These are phyloP conservation scores for Plasmodium fragile DNA, from an alignment of 169 alveolate genomes.

Conservation along the genomic window DNA sequence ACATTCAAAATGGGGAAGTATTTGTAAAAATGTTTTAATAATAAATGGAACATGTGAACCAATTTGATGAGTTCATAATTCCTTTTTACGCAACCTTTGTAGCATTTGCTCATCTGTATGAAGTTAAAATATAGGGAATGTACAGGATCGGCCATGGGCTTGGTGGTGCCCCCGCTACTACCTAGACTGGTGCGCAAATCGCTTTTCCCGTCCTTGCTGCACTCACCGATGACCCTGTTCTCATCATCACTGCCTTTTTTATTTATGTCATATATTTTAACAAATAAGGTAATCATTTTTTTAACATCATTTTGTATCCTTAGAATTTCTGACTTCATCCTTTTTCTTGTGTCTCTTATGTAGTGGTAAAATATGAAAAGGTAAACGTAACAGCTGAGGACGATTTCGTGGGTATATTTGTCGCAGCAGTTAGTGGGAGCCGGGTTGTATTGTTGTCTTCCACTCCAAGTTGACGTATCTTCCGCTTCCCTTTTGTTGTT, in stretches of 20 bases:
- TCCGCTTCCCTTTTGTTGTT: background rate
- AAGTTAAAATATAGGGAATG: conserved; percentile 31
- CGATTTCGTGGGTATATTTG: conserved; percentile 9
- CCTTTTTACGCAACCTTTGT: conserved; percentile 50
- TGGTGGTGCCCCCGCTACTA: background rate
- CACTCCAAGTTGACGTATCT: background rate
- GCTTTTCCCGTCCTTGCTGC: background rate
- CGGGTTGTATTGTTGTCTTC: background rate
- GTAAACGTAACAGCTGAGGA: conserved; percentile 47
- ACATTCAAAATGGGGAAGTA: conserved; percentile 50
- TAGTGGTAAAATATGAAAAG: conserved; percentile 41
- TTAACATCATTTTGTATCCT: conserved; percentile 62
- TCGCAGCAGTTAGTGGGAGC: background rate
- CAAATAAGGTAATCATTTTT: conserved; percentile 41
- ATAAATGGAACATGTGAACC: conserved; percentile 43
- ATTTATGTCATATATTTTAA: conserved; percentile 37
- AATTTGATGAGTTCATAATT: conserved; percentile 51
- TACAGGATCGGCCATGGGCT: background rate
- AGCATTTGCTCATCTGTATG: conserved; percentile 30
- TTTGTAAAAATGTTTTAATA: conserved; percentile 70
- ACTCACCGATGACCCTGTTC: background rate
- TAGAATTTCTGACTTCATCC: conserved; percentile 31
- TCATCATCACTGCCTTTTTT: background rate
- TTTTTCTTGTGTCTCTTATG: conserved; percentile 26
- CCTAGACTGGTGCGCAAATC: background rate